Evolutionary conservation across 2,329 filamentous ascomycete genomes (phyloP), one percentile per base, ranked within the genome.

Genomic region (Xylaria polymorpha): DNA sequence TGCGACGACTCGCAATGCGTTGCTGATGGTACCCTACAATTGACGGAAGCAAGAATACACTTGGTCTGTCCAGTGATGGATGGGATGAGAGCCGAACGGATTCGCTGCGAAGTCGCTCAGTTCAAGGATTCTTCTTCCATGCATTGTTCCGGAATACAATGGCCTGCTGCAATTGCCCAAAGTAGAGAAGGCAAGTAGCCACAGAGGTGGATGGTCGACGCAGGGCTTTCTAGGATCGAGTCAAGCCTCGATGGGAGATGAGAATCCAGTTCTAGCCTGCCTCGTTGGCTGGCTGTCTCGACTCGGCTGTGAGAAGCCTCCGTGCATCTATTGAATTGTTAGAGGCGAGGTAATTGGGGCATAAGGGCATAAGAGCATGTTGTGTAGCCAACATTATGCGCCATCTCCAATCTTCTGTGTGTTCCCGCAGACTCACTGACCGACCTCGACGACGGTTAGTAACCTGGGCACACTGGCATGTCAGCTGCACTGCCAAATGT

Each of bases 171-270:
- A 74, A 63, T 67, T 64, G 60, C 43, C 74, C 73, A 67, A 67
- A 66, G 66, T 43, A 65, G 71, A 72, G 69, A 69, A 73, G 53
- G 74, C 68, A 74, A 67, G 68, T 70, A 73, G 71, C 74, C 73
- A 63, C 58, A 39, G 15, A 18, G 48, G 22, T 39, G 20, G 25
- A 35, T 32, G 62, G 39, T 22, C 32, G 51, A 60, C 46, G 41
- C 65, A 61, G 48, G 29, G 22, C 55, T 58, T 58, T 20, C 48
- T 35, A 25, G 25, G 29, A 29, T 61, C 62, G 64, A 71, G 64
- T 61, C 61, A 50, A 61, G 58, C 41, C 53, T 59, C 25, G 41
- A 59, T n/a, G 46, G 41, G 29, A 15, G 37, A 56, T 20, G 22
- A 58, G 35, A 50, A 44, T 18, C 59, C 29, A 29, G 46, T 44